Percentiles rank a stretch among this genome's conserved stretches.
Conservation (phyloP, 2,329 filamentous ascomycete species). For the Penicillium sp. region DNA sequence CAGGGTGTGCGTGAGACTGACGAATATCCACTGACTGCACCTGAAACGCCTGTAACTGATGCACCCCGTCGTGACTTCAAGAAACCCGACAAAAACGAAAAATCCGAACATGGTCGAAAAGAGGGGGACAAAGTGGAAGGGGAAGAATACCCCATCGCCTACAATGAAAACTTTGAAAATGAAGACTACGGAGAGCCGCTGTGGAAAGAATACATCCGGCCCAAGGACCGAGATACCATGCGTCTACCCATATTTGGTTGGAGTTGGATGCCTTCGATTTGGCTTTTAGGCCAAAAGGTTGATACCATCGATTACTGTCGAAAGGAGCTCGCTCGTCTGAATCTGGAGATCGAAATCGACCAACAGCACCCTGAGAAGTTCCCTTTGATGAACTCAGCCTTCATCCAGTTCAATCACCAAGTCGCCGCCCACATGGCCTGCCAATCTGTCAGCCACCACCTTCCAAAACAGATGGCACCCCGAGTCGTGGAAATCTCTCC, state of each 20-base stretch:
- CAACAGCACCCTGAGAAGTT: constrained; percentile 82
- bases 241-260: constrained; percentile 63
- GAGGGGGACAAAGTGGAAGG: constrained; percentile 28
- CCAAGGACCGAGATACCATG: constrained; percentile 81
- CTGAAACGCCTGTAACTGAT: constrained; percentile 25
- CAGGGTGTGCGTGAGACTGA: constrained; percentile 29
- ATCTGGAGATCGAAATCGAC: constrained; percentile 87
- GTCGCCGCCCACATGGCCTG: constrained; percentile 98
- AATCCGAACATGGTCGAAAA: constrained; percentile 15
- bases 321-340: constrained; percentile 79
- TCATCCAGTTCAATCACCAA: constrained; percentile 98
- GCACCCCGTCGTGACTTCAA: constrained; percentile 4
- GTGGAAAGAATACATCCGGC: constrained; percentile 81
- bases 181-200: constrained; percentile 62
- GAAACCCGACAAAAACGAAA: constrained; percentile 9
- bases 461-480: constrained; percentile 91
- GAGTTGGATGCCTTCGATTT: constrained; percentile 74
- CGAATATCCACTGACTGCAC: constrained; percentile 39
- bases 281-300: constrained; percentile 80
- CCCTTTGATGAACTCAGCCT: constrained; percentile 91
- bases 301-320: constrained; percentile 93
- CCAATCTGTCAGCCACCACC: constrained; percentile 83
- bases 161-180: constrained; percentile 61
- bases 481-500: constrained; percentile 91
- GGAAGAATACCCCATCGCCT: constrained; percentile 60